These are phyloP conservation scores for Aspergillus biplanus DNA, from an alignment of 495 filamentous ascomycete species.

Conservation along the genomic window DNA sequence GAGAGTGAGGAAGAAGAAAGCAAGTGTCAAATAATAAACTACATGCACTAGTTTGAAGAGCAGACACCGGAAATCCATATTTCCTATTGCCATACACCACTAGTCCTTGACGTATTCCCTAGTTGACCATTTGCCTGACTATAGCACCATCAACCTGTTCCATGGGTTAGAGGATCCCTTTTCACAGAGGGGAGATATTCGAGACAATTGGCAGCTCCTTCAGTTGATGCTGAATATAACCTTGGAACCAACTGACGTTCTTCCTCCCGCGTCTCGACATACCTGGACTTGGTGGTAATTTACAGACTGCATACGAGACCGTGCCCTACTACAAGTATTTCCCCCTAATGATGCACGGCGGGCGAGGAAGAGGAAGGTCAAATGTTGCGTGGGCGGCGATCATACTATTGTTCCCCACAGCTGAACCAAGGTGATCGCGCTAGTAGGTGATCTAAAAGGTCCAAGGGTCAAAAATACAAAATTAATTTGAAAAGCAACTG, in stretches of 20 bases:
- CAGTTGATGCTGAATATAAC: background rate
- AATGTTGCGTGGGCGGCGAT: constrained; percentile 13
- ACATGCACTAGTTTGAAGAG: background rate
- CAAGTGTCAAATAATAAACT: background rate
- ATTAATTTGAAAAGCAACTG: background rate
- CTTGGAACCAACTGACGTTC: background rate
- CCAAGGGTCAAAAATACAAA: background rate
- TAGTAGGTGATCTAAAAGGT: background rate
- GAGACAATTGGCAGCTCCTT: background rate
- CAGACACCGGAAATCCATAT: background rate
- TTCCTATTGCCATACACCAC: background rate
- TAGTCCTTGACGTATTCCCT: background rate
- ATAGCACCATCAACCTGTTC: background rate
- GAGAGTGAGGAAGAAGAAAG: background rate
- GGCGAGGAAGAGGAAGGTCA: background rate
- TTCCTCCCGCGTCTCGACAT: too few relatives aligned
- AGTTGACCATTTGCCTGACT: background rate
- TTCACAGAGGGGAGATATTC: background rate
- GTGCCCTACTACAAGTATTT: too few relatives aligned
- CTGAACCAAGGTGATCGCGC: constrained; percentile 2
- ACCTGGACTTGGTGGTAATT: too few relatives aligned
- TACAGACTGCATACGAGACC: too few relatives aligned
- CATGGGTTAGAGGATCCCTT: background rate
- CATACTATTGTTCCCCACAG: constrained; percentile 14
- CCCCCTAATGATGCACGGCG: too few relatives aligned